phyloP scores from a whole-genome alignment of 805 yeast species.

The Kockiozyma suomiensis region DNA sequence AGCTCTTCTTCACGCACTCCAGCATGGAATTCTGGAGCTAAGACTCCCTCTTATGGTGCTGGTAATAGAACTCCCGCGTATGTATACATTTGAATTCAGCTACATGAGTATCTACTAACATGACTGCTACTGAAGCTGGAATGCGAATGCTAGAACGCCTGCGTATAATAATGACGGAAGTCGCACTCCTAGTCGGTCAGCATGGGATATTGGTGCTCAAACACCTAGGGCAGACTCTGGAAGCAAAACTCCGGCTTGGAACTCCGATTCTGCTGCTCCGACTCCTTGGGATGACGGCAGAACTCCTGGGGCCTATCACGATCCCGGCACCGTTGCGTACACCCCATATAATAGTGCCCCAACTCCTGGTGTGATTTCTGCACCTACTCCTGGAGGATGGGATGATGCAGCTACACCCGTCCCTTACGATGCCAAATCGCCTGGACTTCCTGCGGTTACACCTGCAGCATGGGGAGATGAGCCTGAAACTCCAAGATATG shows the following conservation, averaged over 20 bases:
- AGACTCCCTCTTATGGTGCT: constrained; percentile 25
- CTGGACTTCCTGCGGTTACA: constrained; percentile 34
- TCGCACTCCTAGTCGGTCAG: constrained; percentile 49
- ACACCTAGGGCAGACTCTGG: constrained; percentile 47
- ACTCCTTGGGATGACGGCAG: constrained; percentile 43
- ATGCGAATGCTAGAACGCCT: constrained; percentile 36
- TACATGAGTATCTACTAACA: not conserved
- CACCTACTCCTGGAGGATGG: constrained; percentile 48
- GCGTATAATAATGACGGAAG: constrained; percentile 39
- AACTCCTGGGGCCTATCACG: constrained; percentile 51
- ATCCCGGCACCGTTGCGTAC: constrained; percentile 48
- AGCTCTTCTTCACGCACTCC: constrained; percentile 46
- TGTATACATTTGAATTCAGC: not conserved
- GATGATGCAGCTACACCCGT: constrained; percentile 43
- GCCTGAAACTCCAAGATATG: constrained; percentile 39
- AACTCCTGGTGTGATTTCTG: constrained; percentile 43
- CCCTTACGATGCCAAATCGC: constrained; percentile 44
- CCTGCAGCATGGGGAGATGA: constrained; percentile 36
- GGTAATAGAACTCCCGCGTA: constrained; percentile 29
- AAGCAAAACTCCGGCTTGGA: constrained; percentile 43
- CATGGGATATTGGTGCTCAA: constrained; percentile 37
- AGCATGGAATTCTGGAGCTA: constrained; percentile 41
- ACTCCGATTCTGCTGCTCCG: constrained; percentile 32
- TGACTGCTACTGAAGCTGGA: constrained; percentile 40
- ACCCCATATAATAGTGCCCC: constrained; percentile 47